Evolutionary conservation across 345 rosid genomes (phyloP), one percentile per base, ranked within the genome.

Genomic region (Cardiospermum halicacabum): DNA sequence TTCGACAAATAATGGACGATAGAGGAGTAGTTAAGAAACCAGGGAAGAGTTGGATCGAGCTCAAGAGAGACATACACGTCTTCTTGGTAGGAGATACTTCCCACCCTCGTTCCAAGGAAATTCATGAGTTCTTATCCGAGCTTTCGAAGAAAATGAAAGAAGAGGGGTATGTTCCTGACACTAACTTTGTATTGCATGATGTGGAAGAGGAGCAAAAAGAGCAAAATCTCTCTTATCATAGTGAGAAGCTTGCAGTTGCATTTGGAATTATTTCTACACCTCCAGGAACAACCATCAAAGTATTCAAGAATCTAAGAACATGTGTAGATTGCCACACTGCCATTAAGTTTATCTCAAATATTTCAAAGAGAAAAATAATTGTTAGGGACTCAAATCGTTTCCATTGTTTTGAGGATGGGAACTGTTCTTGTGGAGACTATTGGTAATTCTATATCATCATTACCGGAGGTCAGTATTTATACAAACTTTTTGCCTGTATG

Each of bases 191-290:
- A 40, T 61, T 92, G 64, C 98, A 89, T 67, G 96, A 92, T 34
- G 91, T 92, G 53, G 96, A 87, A 76, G 96, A 89, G 63, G 96
- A 92, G 71, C 96, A 87, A 75, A 89, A 85, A 71, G 96, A 85
- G 83, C 83, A 92, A 61, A 85, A 83, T 59, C 93, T 89, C 16
- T 82, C 80, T 34, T 84, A 83, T 70, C 96, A 92, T 77, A 82
- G 98, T 27, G 98, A 92, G 85, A 92, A 89, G 74, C 88, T 92
- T 53, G 96, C 98, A 1, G 84, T 88, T 71, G 98, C 98, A 13
- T 87, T 78, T 63, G 96, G 95, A 34, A 83, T 92, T 65, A 71
- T 92, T 61, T 65, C 95, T 15, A 92, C 96, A 19, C 58, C 64
- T 5, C 74, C 81, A 11, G 96, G 92, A 70, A 77, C 89, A 13